phyloP scores from a whole-genome alignment of 208 protist genomes.

The Porcisia deanei region DNA sequence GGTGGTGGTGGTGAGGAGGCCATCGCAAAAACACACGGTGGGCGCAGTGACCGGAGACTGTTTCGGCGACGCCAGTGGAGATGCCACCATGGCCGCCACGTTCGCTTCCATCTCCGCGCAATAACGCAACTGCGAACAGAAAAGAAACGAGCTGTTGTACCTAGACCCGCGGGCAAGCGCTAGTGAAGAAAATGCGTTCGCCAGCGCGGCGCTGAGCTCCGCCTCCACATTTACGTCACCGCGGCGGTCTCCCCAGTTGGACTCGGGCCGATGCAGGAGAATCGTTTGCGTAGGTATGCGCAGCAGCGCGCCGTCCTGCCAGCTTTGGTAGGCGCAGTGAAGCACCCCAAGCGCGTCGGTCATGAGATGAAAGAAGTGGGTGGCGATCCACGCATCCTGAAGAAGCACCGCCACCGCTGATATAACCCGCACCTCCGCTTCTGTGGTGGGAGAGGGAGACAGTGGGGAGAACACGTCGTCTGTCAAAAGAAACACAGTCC shows the following conservation, averaged over 20 bases:
- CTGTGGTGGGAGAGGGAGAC: neutral
- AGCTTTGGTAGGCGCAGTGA: constrained; percentile 14
- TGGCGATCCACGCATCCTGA: constrained; percentile 25
- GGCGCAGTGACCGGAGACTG: neutral
- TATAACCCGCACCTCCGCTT: constrained; percentile 6
- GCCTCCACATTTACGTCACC: constrained; percentile 21
- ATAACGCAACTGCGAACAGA: constrained; percentile 14
- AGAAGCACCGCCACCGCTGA: constrained; percentile 31
- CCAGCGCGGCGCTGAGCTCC: constrained; percentile 30
- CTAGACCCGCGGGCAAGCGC: constrained; percentile 12
- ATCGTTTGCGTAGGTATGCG: constrained; percentile 31
- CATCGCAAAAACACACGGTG: constrained; percentile 34
- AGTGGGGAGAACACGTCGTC: constrained; percentile 9
- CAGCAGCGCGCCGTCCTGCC: constrained; percentile 24
- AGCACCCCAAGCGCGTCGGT: constrained; percentile 33
- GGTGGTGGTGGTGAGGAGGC: constrained; percentile 16
- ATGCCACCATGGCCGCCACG: neutral
- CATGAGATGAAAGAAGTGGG: constrained; percentile 35
- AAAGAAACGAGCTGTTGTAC: constrained; percentile 35
- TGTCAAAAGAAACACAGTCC: constrained; percentile 19
- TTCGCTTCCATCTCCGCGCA: constrained; percentile 17
- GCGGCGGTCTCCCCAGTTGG: constrained; percentile 22
- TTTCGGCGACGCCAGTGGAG: neutral
- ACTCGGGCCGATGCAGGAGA: constrained; percentile 17
- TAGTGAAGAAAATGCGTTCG: constrained; percentile 33